Percentiles rank a stretch among this genome's conserved stretches.
These are phyloP conservation scores for Chlamydomonas sphaeroides DNA, from an alignment of 139 green algal species.

Conservation along the genomic window DNA sequence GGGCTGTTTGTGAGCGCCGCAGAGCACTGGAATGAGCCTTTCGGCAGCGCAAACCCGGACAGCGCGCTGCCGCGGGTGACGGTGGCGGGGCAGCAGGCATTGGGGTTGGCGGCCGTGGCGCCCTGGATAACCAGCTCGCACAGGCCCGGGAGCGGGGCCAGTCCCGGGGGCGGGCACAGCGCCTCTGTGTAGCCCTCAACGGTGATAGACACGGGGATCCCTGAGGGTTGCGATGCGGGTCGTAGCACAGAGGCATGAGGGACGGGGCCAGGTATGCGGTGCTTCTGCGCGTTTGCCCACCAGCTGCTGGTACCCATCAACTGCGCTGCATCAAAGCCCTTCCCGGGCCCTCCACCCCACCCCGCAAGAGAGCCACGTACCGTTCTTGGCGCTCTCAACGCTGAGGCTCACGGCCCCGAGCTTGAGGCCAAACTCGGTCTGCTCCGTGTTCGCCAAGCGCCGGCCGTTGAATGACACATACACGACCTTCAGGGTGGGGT, in stretches of 20 bases:
- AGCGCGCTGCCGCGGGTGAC: background rate
- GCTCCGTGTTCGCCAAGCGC: slow-evolving; percentile 22
- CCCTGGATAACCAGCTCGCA: slow-evolving; percentile 48
- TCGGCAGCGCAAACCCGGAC: background rate
- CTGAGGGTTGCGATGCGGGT: no score
- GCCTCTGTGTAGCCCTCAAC: slow-evolving; percentile 30
- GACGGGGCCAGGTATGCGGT: no score
- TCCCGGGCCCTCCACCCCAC: no score
- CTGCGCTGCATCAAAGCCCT: no score
- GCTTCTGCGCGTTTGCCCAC: no score
- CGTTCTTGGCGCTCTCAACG: background rate
- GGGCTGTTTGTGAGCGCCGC: background rate
- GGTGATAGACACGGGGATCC: slow-evolving; percentile 27
- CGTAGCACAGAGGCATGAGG: background rate
- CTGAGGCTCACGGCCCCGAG: slow-evolving; percentile 19
- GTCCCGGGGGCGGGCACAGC: slow-evolving; percentile 35
- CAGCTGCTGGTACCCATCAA: no score
- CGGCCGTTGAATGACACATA: slow-evolving; percentile 32
- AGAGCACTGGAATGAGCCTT: slow-evolving; percentile 21
- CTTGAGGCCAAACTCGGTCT: slow-evolving; percentile 18
- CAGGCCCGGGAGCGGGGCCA: slow-evolving; percentile 28
- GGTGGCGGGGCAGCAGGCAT: slow-evolving; percentile 44
- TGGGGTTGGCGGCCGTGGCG: background rate
- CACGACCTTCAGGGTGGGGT: slow-evolving; percentile 43
- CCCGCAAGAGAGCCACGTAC: no score